Evolutionary conservation across 345 rosid genomes (phyloP).

Genomic region (Cardamine chenopodiifolia): DNA sequence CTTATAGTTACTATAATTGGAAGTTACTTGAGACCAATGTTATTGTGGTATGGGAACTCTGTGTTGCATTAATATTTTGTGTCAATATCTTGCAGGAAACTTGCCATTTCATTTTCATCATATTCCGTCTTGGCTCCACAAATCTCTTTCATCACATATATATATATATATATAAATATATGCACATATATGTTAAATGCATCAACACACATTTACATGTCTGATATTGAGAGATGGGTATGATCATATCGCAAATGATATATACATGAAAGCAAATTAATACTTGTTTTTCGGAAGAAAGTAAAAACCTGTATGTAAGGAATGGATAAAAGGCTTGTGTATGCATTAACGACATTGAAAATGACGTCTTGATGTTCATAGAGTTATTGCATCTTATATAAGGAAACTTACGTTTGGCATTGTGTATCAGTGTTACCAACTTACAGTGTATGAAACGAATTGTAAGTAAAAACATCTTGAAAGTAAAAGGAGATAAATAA

Average conservation of each 20-base stretch:
- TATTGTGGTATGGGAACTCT: slow-evolving; percentile 45
- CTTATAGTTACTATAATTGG: slow-evolving; percentile 33
- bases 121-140: slow-evolving; percentile 35
- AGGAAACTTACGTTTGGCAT: background rate
- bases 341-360: slow-evolving; percentile 22
- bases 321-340: slow-evolving; percentile 22
- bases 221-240: slow-evolving; percentile 8
- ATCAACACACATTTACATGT: background rate
- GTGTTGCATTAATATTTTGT: slow-evolving; percentile 40
- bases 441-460: background rate
- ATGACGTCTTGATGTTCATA: slow-evolving; percentile 9
- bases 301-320: background rate
- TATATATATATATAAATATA: background rate
- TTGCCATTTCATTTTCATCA: slow-evolving; percentile 37
- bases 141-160: slow-evolving; percentile 9
- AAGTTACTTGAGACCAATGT: slow-evolving; percentile 44
- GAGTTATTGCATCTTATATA: background rate
- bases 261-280: background rate
- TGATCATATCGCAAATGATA: slow-evolving; percentile 4
- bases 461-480: background rate
- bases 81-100: slow-evolving; percentile 31
- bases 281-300: slow-evolving; percentile 6
- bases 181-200: background rate
- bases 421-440: background rate
- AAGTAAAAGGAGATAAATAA: background rate